Percentiles rank a stretch among this genome's conserved stretches.
These are phyloP conservation scores for Kandelia obovata DNA, from an alignment of 345 rosid species.

Conservation along the genomic window DNA sequence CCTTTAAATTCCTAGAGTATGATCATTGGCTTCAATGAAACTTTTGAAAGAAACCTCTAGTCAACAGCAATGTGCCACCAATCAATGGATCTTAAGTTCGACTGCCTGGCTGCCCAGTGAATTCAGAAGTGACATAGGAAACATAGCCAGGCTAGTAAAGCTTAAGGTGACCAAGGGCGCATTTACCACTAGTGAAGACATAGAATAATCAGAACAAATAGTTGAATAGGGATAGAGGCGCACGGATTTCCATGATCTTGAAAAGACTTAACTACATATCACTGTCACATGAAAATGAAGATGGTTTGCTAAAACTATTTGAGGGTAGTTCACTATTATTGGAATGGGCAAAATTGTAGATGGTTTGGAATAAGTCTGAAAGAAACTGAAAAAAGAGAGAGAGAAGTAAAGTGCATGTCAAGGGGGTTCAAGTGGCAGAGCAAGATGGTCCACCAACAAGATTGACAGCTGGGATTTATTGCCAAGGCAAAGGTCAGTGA, in stretches of 20 bases:
- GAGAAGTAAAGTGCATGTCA: background rate
- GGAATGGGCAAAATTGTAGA: constrained; percentile 11
- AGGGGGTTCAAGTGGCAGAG: constrained; percentile 21
- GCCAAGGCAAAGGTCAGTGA: constrained; percentile 20
- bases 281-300: constrained; percentile 21
- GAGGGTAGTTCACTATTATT: constrained; percentile 1
- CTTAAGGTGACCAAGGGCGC: too few species aligned
- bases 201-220: background rate
- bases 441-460: constrained; percentile 25
- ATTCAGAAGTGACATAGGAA: background rate
- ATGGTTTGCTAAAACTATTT: too few species aligned
- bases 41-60: background rate
- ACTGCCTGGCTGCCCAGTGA: background rate
- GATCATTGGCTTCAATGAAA: background rate
- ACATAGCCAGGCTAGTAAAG: background rate
- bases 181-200: background rate
- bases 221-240: constrained; percentile 20
- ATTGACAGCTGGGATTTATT: constrained; percentile 13
- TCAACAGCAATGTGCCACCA: background rate
- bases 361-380: constrained; percentile 1
- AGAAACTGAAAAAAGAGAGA: background rate
- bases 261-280: constrained; percentile 19
- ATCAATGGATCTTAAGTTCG: background rate
- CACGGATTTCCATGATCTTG: constrained; percentile 30
- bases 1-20: too few species aligned